Evolutionary conservation across 257 asterid genomes (phyloP).

Genomic region (Solanum peruvianum): DNA sequence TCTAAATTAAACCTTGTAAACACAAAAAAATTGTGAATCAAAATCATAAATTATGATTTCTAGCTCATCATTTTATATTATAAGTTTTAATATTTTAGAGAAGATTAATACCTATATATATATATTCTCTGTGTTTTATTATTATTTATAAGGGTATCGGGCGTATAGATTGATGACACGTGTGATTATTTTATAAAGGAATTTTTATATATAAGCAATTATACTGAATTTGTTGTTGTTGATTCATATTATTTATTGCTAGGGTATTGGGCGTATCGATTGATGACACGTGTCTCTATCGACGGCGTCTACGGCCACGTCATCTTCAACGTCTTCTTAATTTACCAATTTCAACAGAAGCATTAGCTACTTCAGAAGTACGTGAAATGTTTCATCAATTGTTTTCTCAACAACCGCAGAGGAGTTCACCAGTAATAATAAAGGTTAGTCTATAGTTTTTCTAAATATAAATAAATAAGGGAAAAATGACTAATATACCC

Average conservation of each 20-base stretch:
- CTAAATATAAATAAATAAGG: not conserved
- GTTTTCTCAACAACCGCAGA: not conserved
- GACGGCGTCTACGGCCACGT: slow-evolving; percentile 59
- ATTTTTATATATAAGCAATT: too few species aligned
- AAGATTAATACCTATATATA: not conserved
- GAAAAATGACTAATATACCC: too few species aligned
- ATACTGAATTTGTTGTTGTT: not conserved
- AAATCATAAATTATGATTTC: too few species aligned
- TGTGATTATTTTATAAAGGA: not conserved
- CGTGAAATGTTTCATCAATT: slow-evolving; percentile 17
- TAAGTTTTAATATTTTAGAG: not conserved
- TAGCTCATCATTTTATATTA: too few species aligned
- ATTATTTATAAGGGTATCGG: slow-evolving; percentile 37
- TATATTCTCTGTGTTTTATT: too few species aligned
- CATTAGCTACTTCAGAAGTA: slow-evolving; percentile 39
- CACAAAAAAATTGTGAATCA: too few species aligned
- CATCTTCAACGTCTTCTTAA: slow-evolving; percentile 59
- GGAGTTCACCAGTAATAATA: not conserved
- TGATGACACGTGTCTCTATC: slow-evolving; percentile 57
- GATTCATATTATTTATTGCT: slow-evolving; percentile 41
- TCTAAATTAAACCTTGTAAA: too few species aligned
- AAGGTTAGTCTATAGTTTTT: not conserved
- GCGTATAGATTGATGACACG: slow-evolving; percentile 39
- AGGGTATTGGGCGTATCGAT: slow-evolving; percentile 51
- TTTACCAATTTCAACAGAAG: slow-evolving; percentile 45